phyloP scores from a whole-genome alignment of 164 flowering plant species.

The Liriodendron chinense region DNA sequence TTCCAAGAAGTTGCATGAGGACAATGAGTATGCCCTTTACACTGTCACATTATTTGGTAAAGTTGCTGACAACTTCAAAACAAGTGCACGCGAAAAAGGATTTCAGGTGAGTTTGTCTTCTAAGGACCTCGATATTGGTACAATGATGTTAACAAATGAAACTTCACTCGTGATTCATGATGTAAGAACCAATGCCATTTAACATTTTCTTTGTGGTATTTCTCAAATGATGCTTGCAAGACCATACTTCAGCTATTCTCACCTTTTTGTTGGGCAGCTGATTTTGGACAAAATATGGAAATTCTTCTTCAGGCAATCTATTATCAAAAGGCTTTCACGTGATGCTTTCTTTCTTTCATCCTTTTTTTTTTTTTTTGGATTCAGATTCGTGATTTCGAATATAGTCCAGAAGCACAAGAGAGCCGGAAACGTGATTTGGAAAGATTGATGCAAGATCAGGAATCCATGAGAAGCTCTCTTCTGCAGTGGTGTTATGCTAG shows the following conservation, averaged over 20 bases:
- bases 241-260: too few species aligned
- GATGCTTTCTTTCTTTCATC: too few species aligned
- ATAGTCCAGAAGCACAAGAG: conserved; percentile 85
- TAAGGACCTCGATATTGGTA: background rate
- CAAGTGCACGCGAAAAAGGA: conserved; percentile 82
- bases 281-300: too few species aligned
- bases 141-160: too few species aligned
- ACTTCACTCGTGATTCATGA: background rate
- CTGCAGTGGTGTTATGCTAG: conserved; percentile 94
- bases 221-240: conserved; percentile 16
- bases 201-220: too few species aligned
- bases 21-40: conserved; percentile 95
- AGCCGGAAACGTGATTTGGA: conserved; percentile 71
- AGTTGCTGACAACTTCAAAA: conserved; percentile 88
- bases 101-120: conserved; percentile 61
- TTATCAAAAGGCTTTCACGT: too few species aligned
- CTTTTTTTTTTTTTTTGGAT: background rate
- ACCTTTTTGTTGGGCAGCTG: too few species aligned
- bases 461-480: conserved; percentile 67
- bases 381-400: conserved; percentile 94
- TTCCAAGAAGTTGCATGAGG: conserved; percentile 85
- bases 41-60: conserved; percentile 76
- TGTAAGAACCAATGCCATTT: background rate
- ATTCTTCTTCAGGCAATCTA: too few species aligned
- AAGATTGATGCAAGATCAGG: conserved; percentile 77